Percentiles rank a stretch among this genome's conserved stretches.
phyloP scores from a whole-genome alignment of 1,284 basidiomycete genomes.

The Anthracocystis walkeri region DNA sequence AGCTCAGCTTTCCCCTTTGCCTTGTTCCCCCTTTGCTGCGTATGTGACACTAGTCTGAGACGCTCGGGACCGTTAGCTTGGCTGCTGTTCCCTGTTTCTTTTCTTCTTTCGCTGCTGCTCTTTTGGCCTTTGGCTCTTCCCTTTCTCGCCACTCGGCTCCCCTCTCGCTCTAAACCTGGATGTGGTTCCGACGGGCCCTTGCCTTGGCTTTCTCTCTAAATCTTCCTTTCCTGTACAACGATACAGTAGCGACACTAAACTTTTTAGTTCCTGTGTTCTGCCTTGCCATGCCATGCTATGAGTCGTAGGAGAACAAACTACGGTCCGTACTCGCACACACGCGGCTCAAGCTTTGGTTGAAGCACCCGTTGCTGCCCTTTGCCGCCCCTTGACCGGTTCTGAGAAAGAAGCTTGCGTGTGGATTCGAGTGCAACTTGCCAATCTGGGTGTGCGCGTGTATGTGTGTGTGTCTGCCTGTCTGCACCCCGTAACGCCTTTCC shows the following conservation, averaged over 20 bases:
- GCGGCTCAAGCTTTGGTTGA: too few relatives aligned
- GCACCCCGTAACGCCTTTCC: too few relatives aligned
- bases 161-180: not conserved
- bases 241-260: not conserved
- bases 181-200: not conserved
- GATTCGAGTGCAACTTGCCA: too few relatives aligned
- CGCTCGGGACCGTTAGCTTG: not conserved
- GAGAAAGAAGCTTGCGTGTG: too few relatives aligned
- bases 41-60: not conserved
- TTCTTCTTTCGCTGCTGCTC: not conserved
- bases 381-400: too few relatives aligned
- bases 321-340: too few relatives aligned
- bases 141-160: not conserved
- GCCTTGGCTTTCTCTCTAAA: not conserved
- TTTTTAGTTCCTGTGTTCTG: not conserved
- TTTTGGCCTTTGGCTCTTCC: not conserved
- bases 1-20: too few relatives aligned
- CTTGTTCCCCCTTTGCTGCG: not conserved
- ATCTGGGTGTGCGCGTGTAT: too few relatives aligned
- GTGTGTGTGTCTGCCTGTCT: too few relatives aligned
- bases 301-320: not conserved
- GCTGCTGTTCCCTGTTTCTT: not conserved
- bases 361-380: too few relatives aligned
- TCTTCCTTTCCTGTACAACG: slow-evolving; percentile 1
- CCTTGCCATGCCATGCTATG: not conserved